Evolutionary conservation across 768 basidiomycete species (phyloP).

Genomic region (Royoungia palumana): DNA sequence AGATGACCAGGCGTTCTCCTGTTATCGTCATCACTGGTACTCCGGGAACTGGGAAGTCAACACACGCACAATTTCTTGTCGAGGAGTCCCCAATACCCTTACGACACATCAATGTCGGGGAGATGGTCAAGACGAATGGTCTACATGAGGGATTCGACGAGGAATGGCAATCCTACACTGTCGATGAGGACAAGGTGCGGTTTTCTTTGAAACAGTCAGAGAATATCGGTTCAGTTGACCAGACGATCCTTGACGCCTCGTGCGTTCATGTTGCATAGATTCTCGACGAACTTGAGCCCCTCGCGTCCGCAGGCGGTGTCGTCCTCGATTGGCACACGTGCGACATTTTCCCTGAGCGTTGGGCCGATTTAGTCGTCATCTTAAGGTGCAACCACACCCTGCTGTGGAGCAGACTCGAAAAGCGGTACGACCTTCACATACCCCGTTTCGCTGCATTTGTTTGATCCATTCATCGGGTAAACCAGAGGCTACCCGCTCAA

Average conservation of each 20-base stretch:
- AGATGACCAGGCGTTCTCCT: slow-evolving; percentile 40
- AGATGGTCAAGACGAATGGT: slow-evolving; percentile 78
- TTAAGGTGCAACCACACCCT: slow-evolving; percentile 83
- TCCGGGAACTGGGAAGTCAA: slow-evolving; percentile 95
- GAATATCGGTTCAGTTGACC: no score
- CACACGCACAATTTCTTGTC: slow-evolving; percentile 81
- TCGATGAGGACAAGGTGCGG: slow-evolving; percentile 93
- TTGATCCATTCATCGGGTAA: not conserved
- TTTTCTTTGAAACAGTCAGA: not conserved
- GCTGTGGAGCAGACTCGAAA: slow-evolving; percentile 89
- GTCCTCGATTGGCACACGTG: slow-evolving; percentile 96
- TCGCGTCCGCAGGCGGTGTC: slow-evolving; percentile 66
- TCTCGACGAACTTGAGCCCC: slow-evolving; percentile 81
- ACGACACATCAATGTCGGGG: slow-evolving; percentile 84
- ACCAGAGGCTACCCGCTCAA: slow-evolving; percentile 78
- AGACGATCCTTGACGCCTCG: no score
- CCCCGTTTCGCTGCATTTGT: not conserved
- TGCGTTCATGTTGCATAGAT: slow-evolving; percentile 44
- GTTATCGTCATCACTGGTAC: slow-evolving; percentile 87
- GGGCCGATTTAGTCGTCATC: slow-evolving; percentile 94
- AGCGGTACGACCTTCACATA: slow-evolving; percentile 49
- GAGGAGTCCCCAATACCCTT: slow-evolving; percentile 68
- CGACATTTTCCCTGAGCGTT: slow-evolving; percentile 91
- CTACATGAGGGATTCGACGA: slow-evolving; percentile 86
- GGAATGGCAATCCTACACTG: slow-evolving; percentile 92